Conservation (phyloP, 306 rosid genomes). For the Vigna angularis region DNA sequence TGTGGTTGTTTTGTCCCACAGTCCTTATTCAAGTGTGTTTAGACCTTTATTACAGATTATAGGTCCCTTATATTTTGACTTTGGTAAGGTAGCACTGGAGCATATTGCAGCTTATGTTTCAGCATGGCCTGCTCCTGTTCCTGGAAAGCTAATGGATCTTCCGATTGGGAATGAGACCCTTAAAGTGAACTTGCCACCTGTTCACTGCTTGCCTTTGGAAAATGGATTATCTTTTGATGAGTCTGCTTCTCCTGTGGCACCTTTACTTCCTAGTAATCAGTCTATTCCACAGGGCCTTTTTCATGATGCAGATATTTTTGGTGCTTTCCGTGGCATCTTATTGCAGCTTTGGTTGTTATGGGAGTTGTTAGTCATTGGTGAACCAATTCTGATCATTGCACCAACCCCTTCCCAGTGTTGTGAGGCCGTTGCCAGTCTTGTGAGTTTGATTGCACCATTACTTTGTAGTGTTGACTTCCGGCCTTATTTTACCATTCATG, state of each 20-base stretch:
- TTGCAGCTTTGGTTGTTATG: constrained; percentile 93
- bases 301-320: constrained; percentile 84
- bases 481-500: constrained; percentile 92
- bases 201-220: constrained; percentile 72
- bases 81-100: constrained; percentile 87
- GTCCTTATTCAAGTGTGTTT: constrained; percentile 81
- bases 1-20: constrained; percentile 73
- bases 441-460: constrained; percentile 89
- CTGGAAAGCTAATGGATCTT: constrained; percentile 84
- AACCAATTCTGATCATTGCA: constrained; percentile 83
- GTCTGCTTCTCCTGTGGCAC: constrained; percentile 76
- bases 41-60: constrained; percentile 84
- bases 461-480: constrained; percentile 83
- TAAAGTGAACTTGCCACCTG: constrained; percentile 88
- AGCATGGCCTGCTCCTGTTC: constrained; percentile 77
- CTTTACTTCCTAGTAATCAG: constrained; percentile 79
- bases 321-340: constrained; percentile 70
- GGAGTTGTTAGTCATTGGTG: constrained; percentile 85
- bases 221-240: constrained; percentile 62
- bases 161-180: constrained; percentile 87
- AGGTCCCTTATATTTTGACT: constrained; percentile 87
- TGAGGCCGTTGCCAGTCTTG: constrained; percentile 92
- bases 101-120: constrained; percentile 88
- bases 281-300: constrained; percentile 82
- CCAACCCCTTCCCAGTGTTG: constrained; percentile 93